Evolutionary conservation across 768 basidiomycete species (phyloP).

Genomic region (Suillus subluteus): DNA sequence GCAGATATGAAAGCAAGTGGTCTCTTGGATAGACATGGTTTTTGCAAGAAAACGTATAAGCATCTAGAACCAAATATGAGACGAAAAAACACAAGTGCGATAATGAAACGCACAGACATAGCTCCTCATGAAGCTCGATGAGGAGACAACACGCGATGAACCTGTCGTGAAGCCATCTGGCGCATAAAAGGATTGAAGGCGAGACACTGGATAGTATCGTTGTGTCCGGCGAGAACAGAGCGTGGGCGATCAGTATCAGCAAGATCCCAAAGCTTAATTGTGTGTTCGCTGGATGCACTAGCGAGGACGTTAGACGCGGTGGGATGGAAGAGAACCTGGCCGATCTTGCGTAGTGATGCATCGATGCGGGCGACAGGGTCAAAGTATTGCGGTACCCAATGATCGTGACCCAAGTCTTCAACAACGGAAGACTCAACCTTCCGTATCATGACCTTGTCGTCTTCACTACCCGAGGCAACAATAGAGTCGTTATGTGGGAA

Average conservation of each 20-base stretch:
- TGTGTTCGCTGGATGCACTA: slow-evolving; percentile 79
- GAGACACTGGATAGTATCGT: slow-evolving; percentile 86
- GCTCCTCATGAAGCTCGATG: slow-evolving; percentile 69
- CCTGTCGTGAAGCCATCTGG: slow-evolving; percentile 75
- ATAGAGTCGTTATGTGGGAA: slow-evolving; percentile 91
- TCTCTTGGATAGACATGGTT: slow-evolving; percentile 49
- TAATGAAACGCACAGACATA: slow-evolving; percentile 61
- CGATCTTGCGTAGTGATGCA: slow-evolving; percentile 85
- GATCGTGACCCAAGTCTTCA: slow-evolving; percentile 83
- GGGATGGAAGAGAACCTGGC: slow-evolving; percentile 94
- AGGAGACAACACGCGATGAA: slow-evolving; percentile 64
- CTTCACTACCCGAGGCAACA: slow-evolving; percentile 92
- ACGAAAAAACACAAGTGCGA: slow-evolving; percentile 12
- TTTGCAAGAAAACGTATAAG: slow-evolving; percentile 52
- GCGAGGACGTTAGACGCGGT: slow-evolving; percentile 88
- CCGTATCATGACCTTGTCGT: slow-evolving; percentile 93
- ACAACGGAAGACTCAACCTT: slow-evolving; percentile 71
- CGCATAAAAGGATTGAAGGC: slow-evolving; percentile 79
- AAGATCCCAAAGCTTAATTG: slow-evolving; percentile 91
- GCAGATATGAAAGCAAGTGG: slow-evolving; percentile 53
- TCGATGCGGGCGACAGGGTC: slow-evolving; percentile 84
- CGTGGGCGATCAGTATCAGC: slow-evolving; percentile 39
- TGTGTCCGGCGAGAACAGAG: slow-evolving; percentile 70
- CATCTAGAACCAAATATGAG: slow-evolving; percentile 44
- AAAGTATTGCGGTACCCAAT: slow-evolving; percentile 82